Evolutionary conservation across 83 land plant genomes (phyloP).

Genomic region (Thuja plicata): DNA sequence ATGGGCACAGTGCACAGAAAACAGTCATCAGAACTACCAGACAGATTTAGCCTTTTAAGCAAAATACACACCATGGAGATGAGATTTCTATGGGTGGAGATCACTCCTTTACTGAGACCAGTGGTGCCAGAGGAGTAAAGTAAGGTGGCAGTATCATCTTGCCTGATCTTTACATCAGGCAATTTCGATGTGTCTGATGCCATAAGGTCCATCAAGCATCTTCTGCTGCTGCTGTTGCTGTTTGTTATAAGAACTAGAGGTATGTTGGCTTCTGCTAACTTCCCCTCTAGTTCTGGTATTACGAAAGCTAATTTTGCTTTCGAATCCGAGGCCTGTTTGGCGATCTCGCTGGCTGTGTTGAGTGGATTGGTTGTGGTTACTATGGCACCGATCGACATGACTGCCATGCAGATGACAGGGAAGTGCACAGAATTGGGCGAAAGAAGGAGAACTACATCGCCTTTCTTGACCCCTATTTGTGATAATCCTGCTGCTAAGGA

Average conservation of each 20-base stretch:
- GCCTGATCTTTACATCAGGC: slow-evolving; percentile 50
- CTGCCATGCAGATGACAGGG: slow-evolving; percentile 20
- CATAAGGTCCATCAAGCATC: background rate
- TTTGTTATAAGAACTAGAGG: background rate
- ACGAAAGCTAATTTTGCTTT: background rate
- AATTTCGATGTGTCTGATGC: slow-evolving; percentile 9
- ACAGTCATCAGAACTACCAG: background rate
- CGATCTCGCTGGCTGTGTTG: slow-evolving; percentile 17
- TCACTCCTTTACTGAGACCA: slow-evolving; percentile 89
- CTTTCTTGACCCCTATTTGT: slow-evolving; percentile 11
- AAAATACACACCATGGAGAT: slow-evolving; percentile 62
- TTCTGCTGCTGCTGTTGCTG: too few relatives aligned
- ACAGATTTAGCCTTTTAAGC: slow-evolving; percentile 11
- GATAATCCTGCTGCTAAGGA: slow-evolving; percentile 15
- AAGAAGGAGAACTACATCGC: slow-evolving; percentile 25
- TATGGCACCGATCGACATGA: slow-evolving; percentile 22
- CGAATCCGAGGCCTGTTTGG: slow-evolving; percentile 14
- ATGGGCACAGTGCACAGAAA: slow-evolving; percentile 84
- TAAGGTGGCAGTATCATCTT: slow-evolving; percentile 80
- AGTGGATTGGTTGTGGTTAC: slow-evolving; percentile 22
- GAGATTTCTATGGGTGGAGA: slow-evolving; percentile 73
- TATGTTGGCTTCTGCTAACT: background rate
- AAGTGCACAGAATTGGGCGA: slow-evolving; percentile 20
- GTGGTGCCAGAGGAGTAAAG: slow-evolving; percentile 97
- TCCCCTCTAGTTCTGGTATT: background rate